Conservation (phyloP, 179 eudicot genomes). For the Beta corolliflora region DNA sequence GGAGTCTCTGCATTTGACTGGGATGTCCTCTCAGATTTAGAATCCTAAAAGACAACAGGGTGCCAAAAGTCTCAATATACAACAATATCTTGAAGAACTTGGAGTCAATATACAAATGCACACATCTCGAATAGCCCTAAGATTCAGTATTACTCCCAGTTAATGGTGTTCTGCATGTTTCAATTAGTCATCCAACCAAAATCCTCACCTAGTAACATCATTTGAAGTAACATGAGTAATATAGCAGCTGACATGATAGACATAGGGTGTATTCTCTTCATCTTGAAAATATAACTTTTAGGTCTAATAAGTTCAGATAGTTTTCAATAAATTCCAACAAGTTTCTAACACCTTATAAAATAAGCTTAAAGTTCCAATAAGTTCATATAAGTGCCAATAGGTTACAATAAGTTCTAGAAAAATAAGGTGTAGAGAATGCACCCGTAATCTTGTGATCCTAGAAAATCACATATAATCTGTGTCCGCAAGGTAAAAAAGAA, state of each 20-base stretch:
- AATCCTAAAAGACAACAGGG: conserved; percentile 44
- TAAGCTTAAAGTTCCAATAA: no score
- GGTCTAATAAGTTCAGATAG: no score
- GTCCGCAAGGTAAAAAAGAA: background rate
- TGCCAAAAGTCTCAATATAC: conserved; percentile 5
- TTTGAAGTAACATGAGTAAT: background rate
- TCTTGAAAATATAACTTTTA: no score
- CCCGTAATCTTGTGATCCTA: background rate
- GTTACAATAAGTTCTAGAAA: no score
- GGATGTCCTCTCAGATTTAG: conserved; percentile 47
- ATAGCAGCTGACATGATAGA: background rate
- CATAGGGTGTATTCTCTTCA: no score
- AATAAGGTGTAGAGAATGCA: no score
- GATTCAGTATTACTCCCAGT: background rate
- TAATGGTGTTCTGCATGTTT: no score
- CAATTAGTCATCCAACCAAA: background rate
- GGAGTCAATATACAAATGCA: background rate
- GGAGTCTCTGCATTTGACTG: conserved; percentile 47
- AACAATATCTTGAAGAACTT: background rate
- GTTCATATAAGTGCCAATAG: no score
- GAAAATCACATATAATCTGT: background rate
- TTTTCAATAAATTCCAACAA: no score
- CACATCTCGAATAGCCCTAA: background rate
- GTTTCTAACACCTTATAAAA: no score
- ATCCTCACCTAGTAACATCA: background rate